Base-by-base conservation (phyloP, 768 basidiomycete genomes). In the Coprinopsis marcescibilis region DNA sequence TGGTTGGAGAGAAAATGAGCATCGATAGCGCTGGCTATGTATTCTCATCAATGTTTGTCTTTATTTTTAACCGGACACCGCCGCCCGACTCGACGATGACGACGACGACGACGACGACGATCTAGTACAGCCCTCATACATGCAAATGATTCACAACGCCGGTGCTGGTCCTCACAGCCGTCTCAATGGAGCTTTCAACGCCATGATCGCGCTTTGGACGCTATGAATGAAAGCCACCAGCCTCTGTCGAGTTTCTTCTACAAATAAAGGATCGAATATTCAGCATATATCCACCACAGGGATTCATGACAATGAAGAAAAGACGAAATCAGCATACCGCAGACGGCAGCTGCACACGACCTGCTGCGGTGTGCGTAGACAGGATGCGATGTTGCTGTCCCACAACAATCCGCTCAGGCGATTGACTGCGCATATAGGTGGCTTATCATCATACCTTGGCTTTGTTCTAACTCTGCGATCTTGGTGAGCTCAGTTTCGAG, bases 1-100 rank as follows among this genome's bases (percentile, higher is more conserved):
- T 58, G 55, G 54, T 49, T 50, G 29, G 23, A 26, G 42, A 50
- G 45, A 45, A 44, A 43, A 24, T 11, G 11, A 27, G 11, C 13
- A 4, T 26, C 21, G 41, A 43, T 43, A 24, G 27, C 15, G 14
- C 25, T 15, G 7, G 35, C 19, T 12, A 24, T 43, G 20, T 40
- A 40, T 40, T 11, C 19, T 40, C 21, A 6, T 8, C 30, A 8
- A 32, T 40, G 39, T 40, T 40, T 40, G 39, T 40, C 10, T 40
- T 24, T 40, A 17, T 40, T 20, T 7, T 17, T 19, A 8, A 19
- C 8, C 11, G 35, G 19, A 10, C 17, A 11, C n/a, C 29, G 29
- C 8, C 29, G 29, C 29, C 8, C 8, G 8, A n/a, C 29, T n/a
- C 29, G 29, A 32, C 29, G 29, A n/a, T 8, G 8, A 8, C 8